phyloP scores from a whole-genome alignment of 2,329 filamentous ascomycete species.

The Bisporella sp. region DNA sequence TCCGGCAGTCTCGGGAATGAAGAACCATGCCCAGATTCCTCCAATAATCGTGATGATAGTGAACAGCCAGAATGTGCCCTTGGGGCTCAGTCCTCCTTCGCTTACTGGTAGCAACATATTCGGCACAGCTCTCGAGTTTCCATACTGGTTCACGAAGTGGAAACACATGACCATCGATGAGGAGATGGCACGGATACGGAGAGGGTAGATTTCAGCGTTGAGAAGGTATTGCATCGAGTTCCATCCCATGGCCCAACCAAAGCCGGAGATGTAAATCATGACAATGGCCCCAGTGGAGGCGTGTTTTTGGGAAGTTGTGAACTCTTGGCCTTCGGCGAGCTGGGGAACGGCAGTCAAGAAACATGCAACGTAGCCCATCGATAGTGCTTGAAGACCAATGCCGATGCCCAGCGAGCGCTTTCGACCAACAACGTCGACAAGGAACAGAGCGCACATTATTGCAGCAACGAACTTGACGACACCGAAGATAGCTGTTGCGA shows the following conservation, averaged over 20 bases:
- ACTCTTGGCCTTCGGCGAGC: slow-evolving; percentile 42
- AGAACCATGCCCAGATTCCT: slow-evolving; percentile 64
- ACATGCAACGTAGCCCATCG: slow-evolving; percentile 55
- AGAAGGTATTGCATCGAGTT: slow-evolving; percentile 75
- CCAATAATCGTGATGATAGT: slow-evolving; percentile 60
- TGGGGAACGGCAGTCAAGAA: slow-evolving; percentile 58
- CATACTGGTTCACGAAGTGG: slow-evolving; percentile 75
- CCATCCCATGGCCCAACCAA: slow-evolving; percentile 66
- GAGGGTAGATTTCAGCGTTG: slow-evolving; percentile 70
- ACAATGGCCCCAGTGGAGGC: slow-evolving; percentile 62
- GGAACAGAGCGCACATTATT: slow-evolving; percentile 65
- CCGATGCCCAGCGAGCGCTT: slow-evolving; percentile 58
- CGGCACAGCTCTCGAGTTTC: slow-evolving; percentile 67
- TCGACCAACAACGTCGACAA: slow-evolving; percentile 72
- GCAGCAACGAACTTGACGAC: slow-evolving; percentile 65
- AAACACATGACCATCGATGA: slow-evolving; percentile 70
- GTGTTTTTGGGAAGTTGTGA: slow-evolving; percentile 37
- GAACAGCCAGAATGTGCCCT: slow-evolving; percentile 74
- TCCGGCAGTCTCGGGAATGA: slow-evolving; percentile 65
- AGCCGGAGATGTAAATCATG: slow-evolving; percentile 65
- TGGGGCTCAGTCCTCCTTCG: slow-evolving; percentile 42
- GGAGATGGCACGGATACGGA: slow-evolving; percentile 64
- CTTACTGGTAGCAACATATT: slow-evolving; percentile 55
- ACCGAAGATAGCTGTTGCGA: slow-evolving; percentile 70
- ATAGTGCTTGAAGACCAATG: slow-evolving; percentile 50